A percentile compares a stretch with the other conserved stretches of the same genome.
Conservation (phyloP, 495 filamentous ascomycete genomes). For the Aspergillus egyptiacus region DNA sequence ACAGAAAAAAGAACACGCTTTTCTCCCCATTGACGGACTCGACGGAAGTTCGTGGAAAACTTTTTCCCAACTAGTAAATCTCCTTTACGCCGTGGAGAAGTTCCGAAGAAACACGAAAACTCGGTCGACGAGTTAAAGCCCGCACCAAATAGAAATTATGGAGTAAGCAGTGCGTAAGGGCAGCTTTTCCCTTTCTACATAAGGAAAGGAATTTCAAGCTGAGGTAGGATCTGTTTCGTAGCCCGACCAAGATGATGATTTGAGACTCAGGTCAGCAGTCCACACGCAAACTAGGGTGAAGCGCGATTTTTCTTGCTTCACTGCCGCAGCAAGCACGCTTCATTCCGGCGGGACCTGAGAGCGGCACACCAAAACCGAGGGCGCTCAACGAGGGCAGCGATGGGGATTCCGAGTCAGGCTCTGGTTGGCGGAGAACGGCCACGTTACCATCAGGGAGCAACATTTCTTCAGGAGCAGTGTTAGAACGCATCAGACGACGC, state of each 20-base stretch:
- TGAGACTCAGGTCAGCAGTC: conserved; percentile 18
- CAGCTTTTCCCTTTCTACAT: conserved; percentile 18
- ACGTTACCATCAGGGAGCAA: conserved; percentile 37
- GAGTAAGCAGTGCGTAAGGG: conserved; percentile 12
- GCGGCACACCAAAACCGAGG: conserved; percentile 21
- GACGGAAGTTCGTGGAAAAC: conserved; percentile 17
- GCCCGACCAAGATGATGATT: conserved; percentile 11
- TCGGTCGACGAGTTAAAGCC: conserved; percentile 18
- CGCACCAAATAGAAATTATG: conserved; percentile 17
- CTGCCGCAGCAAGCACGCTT: conserved; percentile 46
- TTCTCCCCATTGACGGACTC: conserved; percentile 12
- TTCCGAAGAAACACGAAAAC: conserved; percentile 15
- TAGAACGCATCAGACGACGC: conserved; percentile 47
- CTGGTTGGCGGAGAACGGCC: conserved; percentile 34
- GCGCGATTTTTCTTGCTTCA: conserved; percentile 36
- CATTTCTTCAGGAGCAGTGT: conserved; percentile 25
- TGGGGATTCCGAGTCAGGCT: conserved; percentile 7
- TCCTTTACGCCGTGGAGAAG: conserved; percentile 17
- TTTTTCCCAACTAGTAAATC: conserved; percentile 19
- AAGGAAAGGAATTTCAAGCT: conserved; percentile 12
- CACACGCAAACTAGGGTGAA: conserved; percentile 35
- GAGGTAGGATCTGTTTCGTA: background rate
- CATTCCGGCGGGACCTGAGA: conserved; percentile 39
- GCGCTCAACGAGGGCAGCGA: conserved; percentile 16
- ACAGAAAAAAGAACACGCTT: conserved; percentile 11